phyloP scores from a whole-genome alignment of 176 grass and related monocot species.

The barley (Hordeum vulgare) region MorexV3_pseudomolecules_assembly NC_058523.1:548622423-548622922 shows the following conservation, averaged over 20 bases:
- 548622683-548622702: background rate
- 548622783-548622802: no score
- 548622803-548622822: no score
- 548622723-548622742: background rate
- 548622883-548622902: background rate
- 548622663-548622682: background rate
- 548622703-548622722: background rate
- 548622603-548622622: slow-evolving; percentile 6
- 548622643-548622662: background rate
- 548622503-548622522: background rate
- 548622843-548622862: background rate
- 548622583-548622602: background rate
- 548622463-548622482: background rate
- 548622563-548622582: background rate
- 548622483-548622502: background rate
- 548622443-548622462: background rate
- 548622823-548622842: background rate
- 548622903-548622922: background rate
- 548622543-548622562: slow-evolving; percentile 18
- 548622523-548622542: background rate
- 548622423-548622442: background rate
- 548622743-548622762: slow-evolving; percentile 17
- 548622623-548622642: background rate
- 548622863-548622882: background rate
- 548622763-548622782: background rate